Evolutionary conservation across 495 filamentous ascomycete genomes (phyloP).

Genomic region (Lasiosphaeria hispida): DNA sequence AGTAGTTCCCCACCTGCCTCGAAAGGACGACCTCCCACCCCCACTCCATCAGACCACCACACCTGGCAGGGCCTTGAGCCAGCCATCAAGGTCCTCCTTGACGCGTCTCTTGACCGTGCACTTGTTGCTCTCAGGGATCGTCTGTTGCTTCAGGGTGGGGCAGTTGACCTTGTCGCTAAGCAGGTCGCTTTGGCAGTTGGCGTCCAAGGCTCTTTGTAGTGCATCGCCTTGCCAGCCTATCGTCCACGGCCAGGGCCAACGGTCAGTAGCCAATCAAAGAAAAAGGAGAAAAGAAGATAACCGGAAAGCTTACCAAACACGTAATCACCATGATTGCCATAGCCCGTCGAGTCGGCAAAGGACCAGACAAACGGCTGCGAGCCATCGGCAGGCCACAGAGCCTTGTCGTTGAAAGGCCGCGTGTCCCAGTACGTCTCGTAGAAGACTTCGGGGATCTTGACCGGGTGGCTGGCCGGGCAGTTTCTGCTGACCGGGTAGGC

Average conservation of each 20-base stretch:
- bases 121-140: slow-evolving; percentile 34
- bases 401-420: slow-evolving; percentile 36
- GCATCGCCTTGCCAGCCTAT: slow-evolving; percentile 31
- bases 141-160: slow-evolving; percentile 31
- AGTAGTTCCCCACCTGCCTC: no score
- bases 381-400: slow-evolving; percentile 41
- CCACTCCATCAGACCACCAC: not conserved
- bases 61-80: slow-evolving; percentile 19
- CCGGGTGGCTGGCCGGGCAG: slow-evolving; percentile 34
- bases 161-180: slow-evolving; percentile 29
- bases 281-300: no score
- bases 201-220: slow-evolving; percentile 38
- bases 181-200: slow-evolving; percentile 35
- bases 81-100: slow-evolving; percentile 37
- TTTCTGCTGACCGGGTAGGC: slow-evolving; percentile 34
- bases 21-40: no score
- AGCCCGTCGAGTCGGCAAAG: slow-evolving; percentile 39
- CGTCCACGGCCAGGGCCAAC: not conserved
- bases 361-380: slow-evolving; percentile 48
- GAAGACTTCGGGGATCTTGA: slow-evolving; percentile 36
- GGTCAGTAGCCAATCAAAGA: slow-evolving; percentile 13
- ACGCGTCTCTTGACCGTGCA: slow-evolving; percentile 32
- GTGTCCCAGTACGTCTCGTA: slow-evolving; percentile 46
- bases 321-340: slow-evolving; percentile 41
- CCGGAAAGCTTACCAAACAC: slow-evolving; percentile 27